Conservation (phyloP, 441 rosid genomes). For the Populus hybrid region DNA sequence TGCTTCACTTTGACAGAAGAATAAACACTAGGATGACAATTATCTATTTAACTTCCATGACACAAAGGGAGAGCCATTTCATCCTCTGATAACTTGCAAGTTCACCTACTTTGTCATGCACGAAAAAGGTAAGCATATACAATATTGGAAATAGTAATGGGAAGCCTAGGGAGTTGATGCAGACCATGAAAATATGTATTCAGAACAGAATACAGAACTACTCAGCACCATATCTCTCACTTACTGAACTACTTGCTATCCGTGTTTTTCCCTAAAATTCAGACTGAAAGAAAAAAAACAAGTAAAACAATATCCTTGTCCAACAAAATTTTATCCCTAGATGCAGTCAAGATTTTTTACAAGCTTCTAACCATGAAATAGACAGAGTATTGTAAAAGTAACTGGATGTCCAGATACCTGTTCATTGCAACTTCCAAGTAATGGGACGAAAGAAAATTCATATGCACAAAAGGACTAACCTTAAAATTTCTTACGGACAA, state of each 20-base stretch:
- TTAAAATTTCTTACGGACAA: background rate
- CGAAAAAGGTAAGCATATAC: background rate
- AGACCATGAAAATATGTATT: background rate
- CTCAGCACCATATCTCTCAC: background rate
- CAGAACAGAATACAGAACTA: background rate
- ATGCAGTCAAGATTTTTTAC: background rate
- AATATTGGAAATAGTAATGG: background rate
- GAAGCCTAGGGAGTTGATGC: background rate
- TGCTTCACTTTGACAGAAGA: background rate
- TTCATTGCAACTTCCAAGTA: background rate
- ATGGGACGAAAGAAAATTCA: background rate
- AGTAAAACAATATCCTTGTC: background rate
- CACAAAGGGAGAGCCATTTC: background rate
- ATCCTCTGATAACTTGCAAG: background rate
- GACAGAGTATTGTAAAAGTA: background rate
- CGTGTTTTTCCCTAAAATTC: background rate
- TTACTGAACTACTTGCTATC: background rate
- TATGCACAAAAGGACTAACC: background rate
- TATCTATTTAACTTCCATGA: background rate
- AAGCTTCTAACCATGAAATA: background rate
- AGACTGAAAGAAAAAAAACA: background rate
- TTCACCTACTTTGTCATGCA: background rate
- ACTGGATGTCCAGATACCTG: too few species aligned
- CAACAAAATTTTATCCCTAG: background rate
- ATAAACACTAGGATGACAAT: background rate